These are phyloP conservation scores for Cercospora zeae-maydis DNA, from an alignment of 2,329 filamentous ascomycete genomes.

Conservation along the genomic window DNA sequence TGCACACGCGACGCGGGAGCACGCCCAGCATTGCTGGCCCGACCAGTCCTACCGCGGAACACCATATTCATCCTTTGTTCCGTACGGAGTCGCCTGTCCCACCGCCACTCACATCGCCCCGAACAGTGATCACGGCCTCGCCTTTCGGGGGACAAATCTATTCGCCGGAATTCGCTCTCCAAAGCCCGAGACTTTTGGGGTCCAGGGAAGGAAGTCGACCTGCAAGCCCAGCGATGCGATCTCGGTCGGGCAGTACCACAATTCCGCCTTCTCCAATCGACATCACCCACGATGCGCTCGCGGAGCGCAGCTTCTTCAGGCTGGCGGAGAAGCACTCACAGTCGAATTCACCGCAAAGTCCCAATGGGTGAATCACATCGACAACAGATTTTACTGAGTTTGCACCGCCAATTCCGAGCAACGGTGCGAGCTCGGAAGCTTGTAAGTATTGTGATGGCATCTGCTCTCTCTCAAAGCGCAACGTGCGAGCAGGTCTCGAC, in stretches of 20 bases:
- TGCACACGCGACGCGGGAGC: constrained; percentile 14
- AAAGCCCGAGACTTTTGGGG: constrained; percentile 24
- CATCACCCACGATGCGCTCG: constrained; percentile 2
- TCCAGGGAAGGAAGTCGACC: constrained; percentile 25
- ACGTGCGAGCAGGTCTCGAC: not conserved
- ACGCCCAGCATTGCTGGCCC: constrained; percentile 10
- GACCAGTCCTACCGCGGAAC: constrained; percentile 47
- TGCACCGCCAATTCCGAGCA: not conserved
- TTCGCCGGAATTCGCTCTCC: constrained; percentile 24
- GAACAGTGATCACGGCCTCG: constrained; percentile 67
- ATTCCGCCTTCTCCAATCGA: constrained; percentile 20
- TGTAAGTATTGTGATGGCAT: not conserved
- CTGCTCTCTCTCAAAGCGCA: not conserved
- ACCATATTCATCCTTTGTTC: constrained; percentile 75
- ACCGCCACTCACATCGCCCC: constrained; percentile 60
- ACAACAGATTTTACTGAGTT: not conserved
- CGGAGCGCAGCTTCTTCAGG: constrained; percentile 2
- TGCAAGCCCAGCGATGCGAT: constrained; percentile 11
- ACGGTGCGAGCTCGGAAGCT: not conserved
- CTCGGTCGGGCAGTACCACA: constrained; percentile 23
- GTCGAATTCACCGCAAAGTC: not conserved
- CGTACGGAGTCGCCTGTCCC: constrained; percentile 67
- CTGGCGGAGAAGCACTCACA: not conserved
- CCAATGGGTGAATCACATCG: not conserved
- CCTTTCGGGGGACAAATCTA: constrained; percentile 66